Evolutionary conservation across 768 basidiomycete species (phyloP), one percentile per base, ranked within the genome.

Genomic region (Boletus barrowsii): DNA sequence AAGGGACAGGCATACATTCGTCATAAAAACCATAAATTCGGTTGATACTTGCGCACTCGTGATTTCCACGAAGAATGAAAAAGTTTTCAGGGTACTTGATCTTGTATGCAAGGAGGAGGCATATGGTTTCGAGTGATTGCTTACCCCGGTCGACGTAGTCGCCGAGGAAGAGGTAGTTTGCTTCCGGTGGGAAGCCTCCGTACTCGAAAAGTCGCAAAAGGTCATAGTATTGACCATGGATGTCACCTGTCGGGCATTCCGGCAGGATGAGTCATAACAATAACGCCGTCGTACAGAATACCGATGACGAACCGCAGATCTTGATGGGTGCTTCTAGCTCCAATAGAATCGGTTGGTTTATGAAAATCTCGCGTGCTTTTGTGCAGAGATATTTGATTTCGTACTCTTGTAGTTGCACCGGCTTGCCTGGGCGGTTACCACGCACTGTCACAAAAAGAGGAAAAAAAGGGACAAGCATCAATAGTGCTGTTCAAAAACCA

Each of bases 1-100:
- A 9, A 51, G 56, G 26, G 10, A 40, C 26, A 10, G 4, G 83
- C 92, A 65, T 66, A 96, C 96, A 98, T 83, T 99, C 96, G 72
- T 99, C 96, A 75, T 99, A 99, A 77, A 99, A 99, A 54, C 96
- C 96, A 75, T 99, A 99, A 75, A 99, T 98, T 72, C 96, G 82
- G 80, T 98, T 99, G 79, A 99, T 98, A 73, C 92, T 93, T 61
- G 96, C 96, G 70, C 96, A 97, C 76, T 99, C 96, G 74, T 99
- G 96, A 77, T 99, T 99, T 64, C 96, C 96, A 66, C 96, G 81
- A 58, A 99, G 83, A 72, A 99, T 95, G 79, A 99, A 99, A 79
- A 99, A 99, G 81, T 99, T 99, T 84, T 99, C 96, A 49, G 96
- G 96, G 80, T 98, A 99, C 82, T 98, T 99, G 82, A 96, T 96